Base-by-base conservation (phyloP, 2,329 filamentous ascomycete species). In the Calonectria pauciramosa region DNA sequence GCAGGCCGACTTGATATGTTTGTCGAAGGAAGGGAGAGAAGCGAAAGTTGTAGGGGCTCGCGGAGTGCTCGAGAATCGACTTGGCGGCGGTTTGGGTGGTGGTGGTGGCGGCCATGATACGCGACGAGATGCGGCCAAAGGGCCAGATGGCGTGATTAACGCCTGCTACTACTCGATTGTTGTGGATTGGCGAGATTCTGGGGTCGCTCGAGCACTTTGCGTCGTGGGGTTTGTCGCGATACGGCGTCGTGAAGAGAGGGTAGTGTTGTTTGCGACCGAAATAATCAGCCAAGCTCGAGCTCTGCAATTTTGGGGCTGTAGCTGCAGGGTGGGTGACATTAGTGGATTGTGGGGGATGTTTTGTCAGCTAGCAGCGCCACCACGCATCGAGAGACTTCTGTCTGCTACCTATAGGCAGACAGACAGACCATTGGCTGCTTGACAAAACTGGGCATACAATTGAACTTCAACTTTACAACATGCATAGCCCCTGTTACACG, bases 11-110 rank as follows among this genome's bases (percentile, higher is more conserved):
- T 76, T 95, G 93, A 86, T 97, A 96, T 78, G 94, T 96, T 75
- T 92, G 89, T 78, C 93, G 93, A 47, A 98, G 92, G 87, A 98
- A 98, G 60, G 95, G 94, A 38, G 92, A 93, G 89, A 98, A 98
- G 84, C 91, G 91, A 89, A 98, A 98, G 80, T 88, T 91, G 87
- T 95, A 94, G 73, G 84, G 80, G 6, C 89, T 88, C 6, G 89
- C 85, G 72, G 87, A 84, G 85, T 92, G 92, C 73, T 89, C 86
- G 79, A 93, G 90, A 83, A 94, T 91, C 70, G 86, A 84, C 78
- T 82, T 70, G 77, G 84, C 80, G 76, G 82, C 74, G 76, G 82
- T 76, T 65, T 81, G 76, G 30, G 80, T 47, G 16, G 18, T 8
- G 20, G 34, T 81, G 47, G 83, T 76, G 36, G 81, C 72, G 34